phyloP scores from a whole-genome alignment of 345 rosid species.

The Eucalyptus erythrocorys region DNA sequence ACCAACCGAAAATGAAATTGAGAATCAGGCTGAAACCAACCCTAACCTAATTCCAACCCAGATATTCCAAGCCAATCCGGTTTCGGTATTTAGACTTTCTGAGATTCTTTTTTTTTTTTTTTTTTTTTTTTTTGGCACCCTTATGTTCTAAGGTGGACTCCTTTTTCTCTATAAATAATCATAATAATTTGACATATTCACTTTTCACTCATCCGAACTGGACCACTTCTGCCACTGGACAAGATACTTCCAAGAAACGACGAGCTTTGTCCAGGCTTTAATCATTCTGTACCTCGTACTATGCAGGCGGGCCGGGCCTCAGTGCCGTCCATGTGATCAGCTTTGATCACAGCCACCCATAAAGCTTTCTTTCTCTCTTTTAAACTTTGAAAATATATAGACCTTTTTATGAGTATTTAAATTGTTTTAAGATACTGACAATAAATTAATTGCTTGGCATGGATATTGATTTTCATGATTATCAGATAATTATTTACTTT shows the following conservation, averaged over 20 bases:
- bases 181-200: neutral
- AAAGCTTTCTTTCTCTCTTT: neutral
- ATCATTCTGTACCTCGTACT: neutral
- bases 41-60: neutral
- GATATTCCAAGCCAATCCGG: neutral
- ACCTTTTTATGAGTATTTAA: neutral
- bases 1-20: neutral
- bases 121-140: neutral
- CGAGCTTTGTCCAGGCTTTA: neutral
- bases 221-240: neutral
- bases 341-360: neutral
- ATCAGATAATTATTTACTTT: neutral
- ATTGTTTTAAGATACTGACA: neutral
- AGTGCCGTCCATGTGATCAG: neutral
- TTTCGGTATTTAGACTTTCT: neutral
- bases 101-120: neutral
- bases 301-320: neutral
- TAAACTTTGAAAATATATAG: neutral
- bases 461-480: neutral
- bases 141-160: neutral
- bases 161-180: neutral
- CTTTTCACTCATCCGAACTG: neutral
- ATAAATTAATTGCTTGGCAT: neutral
- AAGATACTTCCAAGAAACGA: neutral
- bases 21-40: neutral